Evolutionary conservation across 352 stramenopile genomes (phyloP).

Genomic region (Elongisporangium anandrum): DNA sequence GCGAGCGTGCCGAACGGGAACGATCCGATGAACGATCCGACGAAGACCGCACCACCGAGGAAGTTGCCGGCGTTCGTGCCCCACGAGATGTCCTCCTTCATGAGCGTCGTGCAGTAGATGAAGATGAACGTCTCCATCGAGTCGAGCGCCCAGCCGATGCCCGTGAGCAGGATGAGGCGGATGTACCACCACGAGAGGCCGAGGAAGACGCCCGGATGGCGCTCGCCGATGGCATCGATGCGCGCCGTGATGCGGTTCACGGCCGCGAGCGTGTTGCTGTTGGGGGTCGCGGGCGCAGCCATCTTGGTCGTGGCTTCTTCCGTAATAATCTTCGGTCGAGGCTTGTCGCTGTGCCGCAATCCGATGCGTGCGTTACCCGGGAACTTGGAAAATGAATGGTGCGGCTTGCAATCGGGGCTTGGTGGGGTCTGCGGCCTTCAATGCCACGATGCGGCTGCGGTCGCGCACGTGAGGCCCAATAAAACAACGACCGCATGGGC

Average conservation of each 20-base stretch:
- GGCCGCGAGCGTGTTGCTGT: slow-evolving; percentile 30
- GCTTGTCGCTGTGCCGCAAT: too few species aligned
- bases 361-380: too few species aligned
- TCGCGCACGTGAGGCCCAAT: too few species aligned
- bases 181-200: slow-evolving; percentile 72
- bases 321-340: background rate
- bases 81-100: slow-evolving; percentile 39
- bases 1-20: slow-evolving; percentile 53
- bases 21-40: slow-evolving; percentile 59
- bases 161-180: slow-evolving; percentile 55
- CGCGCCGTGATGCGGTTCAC: slow-evolving; percentile 62
- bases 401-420: too few species aligned
- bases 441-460: too few species aligned
- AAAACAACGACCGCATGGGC: too few species aligned
- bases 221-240: slow-evolving; percentile 61
- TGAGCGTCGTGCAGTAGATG: slow-evolving; percentile 41
- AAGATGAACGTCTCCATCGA: slow-evolving; percentile 76
- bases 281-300: slow-evolving; percentile 6
- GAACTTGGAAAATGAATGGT: too few species aligned
- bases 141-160: slow-evolving; percentile 70
- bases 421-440: too few species aligned
- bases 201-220: slow-evolving; percentile 34
- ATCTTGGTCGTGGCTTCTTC: background rate
- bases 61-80: slow-evolving; percentile 31
- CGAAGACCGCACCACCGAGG: slow-evolving; percentile 47